phyloP scores from a whole-genome alignment of 2,329 filamentous ascomycete species.

The Canariomyces notabilis region DNA sequence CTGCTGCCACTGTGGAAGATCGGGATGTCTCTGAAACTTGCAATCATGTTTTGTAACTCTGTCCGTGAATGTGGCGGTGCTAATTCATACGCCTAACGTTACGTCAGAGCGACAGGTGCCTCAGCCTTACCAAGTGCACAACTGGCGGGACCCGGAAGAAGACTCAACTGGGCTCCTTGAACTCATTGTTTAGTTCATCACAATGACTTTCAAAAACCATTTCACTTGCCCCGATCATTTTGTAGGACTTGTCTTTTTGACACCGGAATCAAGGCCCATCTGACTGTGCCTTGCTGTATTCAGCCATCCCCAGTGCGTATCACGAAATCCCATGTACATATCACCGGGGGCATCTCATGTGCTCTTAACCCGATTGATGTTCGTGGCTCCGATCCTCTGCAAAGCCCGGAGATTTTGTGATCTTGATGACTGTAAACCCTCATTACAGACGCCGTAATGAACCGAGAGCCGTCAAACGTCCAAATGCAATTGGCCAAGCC shows the following conservation, averaged over 20 bases:
- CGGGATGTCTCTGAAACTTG: no score
- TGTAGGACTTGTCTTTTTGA: constrained; percentile 13
- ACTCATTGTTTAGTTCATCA: no score
- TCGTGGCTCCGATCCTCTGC: constrained; percentile 26
- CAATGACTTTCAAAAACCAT: constrained; percentile 3
- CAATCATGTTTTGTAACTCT: background rate
- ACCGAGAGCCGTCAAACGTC: constrained; percentile 60
- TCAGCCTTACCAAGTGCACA: no score
- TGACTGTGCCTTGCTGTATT: constrained; percentile 9
- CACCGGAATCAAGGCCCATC: constrained; percentile 9
- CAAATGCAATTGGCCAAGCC: constrained; percentile 62
- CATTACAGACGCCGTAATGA: constrained; percentile 63
- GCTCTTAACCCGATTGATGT: constrained; percentile 21
- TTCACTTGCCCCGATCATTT: constrained; percentile 6
- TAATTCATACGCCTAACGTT: background rate
- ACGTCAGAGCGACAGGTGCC: no score
- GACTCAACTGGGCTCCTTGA: no score
- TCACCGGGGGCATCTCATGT: constrained; percentile 18
- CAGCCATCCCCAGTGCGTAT: constrained; percentile 15
- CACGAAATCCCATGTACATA: constrained; percentile 19
- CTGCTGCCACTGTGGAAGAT: no score
- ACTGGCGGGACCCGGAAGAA: no score
- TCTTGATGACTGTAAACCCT: constrained; percentile 57
- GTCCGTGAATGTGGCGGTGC: background rate
- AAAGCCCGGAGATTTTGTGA: constrained; percentile 36